These are phyloP conservation scores for Boletus speciosus DNA, from an alignment of 768 basidiomycete genomes.

Conservation along the genomic window DNA sequence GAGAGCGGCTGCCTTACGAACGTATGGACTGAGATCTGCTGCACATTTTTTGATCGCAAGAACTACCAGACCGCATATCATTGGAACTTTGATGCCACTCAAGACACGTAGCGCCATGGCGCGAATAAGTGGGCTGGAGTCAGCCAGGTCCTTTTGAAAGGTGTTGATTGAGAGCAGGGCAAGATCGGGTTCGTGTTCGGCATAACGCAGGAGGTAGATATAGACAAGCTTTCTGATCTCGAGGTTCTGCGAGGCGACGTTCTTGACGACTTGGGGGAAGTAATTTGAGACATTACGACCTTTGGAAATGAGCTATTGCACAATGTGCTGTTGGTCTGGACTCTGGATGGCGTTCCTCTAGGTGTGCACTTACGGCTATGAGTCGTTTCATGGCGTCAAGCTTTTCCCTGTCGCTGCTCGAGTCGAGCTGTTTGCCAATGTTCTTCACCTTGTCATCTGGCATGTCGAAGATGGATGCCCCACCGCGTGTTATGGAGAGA, in stretches of 20 bases:
- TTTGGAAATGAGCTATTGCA: slow-evolving; percentile 81
- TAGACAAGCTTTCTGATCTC: slow-evolving; percentile 97
- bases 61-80: slow-evolving; percentile 82
- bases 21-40: slow-evolving; percentile 89
- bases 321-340: not conserved
- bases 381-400: slow-evolving; percentile 94
- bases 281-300: slow-evolving; percentile 87
- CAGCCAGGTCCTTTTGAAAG: slow-evolving; percentile 94
- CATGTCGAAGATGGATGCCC: slow-evolving; percentile 58
- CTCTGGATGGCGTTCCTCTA: not conserved
- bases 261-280: slow-evolving; percentile 97
- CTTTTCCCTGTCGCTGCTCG: slow-evolving; percentile 84
- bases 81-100: slow-evolving; percentile 85
- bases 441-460: slow-evolving; percentile 81
- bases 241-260: slow-evolving; percentile 88
- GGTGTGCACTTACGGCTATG: slow-evolving; percentile 66
- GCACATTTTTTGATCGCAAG: slow-evolving; percentile 92
- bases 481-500: slow-evolving; percentile 53
- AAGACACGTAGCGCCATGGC: slow-evolving; percentile 95
- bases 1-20: slow-evolving; percentile 87
- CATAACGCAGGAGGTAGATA: slow-evolving; percentile 94
- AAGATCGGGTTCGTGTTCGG: slow-evolving; percentile 90
- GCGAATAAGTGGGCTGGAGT: slow-evolving; percentile 89
- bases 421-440: slow-evolving; percentile 84
- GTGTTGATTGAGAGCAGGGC: slow-evolving; percentile 96